Evolutionary conservation across 192 early-diverging fungal species (phyloP), one percentile per base, ranked within the genome.

Genomic region (Gaertneriomyces sp.): DNA sequence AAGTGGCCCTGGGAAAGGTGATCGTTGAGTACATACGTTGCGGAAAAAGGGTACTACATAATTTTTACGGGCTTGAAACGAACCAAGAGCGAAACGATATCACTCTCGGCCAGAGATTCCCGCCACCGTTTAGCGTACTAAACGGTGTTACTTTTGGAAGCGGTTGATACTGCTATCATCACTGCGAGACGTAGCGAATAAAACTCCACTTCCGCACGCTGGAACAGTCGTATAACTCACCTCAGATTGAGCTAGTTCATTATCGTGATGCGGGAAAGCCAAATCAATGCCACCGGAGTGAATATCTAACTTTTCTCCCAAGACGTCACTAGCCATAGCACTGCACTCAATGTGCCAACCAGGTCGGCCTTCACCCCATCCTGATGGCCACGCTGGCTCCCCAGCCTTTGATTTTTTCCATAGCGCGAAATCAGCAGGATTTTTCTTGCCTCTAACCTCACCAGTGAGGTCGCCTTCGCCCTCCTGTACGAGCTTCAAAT

Each of bases 291-390:
- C 96, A 59, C 96, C 96, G 44, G 90, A 86, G 79, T 99, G 96
- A 58, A 99, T 90, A 69, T 99, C 96, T 70, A 99, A 85, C 33
- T 87, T 81, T 42, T 85, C 76, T 14, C 93, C 94, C 56, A 98
- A 74, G 20, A 96, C 82, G 68, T 90, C 93, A 67, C 90, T 89
- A 16, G 94, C 94, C 96, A 99, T 99, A 42, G 88, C 96, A 19
- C 92, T 94, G 87, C 96, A 99, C 81, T 99, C 96, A 80, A 99
- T 99, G 68, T 99, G 96, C 96, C 96, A 99, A 41, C 96, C 96
- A 6, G 96, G 96, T 44, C 96, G 91, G 12, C 96, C 96, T 52
- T 78, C 56, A 20, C 83, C 89, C 96, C 96, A 98, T 14, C 93
- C 92, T 12, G 92, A 94, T 14, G 86, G 71, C 96, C 96, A 98